Evolutionary conservation across 169 alveolate genomes (phyloP).

Genomic region (Sarcocystis neurona): DNA sequence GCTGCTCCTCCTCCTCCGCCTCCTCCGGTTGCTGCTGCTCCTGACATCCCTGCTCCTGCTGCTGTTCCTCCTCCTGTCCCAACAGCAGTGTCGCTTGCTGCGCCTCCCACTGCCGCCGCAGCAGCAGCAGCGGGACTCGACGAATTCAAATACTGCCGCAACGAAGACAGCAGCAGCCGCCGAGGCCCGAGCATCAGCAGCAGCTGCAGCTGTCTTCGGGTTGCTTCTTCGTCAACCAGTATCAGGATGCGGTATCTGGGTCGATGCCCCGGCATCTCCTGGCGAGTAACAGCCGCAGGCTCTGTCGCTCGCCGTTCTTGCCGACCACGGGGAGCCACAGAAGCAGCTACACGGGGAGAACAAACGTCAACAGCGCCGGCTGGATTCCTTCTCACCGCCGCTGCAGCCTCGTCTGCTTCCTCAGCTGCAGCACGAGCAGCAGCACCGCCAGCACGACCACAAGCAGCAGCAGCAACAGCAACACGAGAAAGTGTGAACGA

Average conservation of each 20-base stretch:
- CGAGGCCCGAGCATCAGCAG: conserved; percentile 36
- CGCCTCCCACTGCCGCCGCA: too few relatives aligned
- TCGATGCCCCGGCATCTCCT: too few relatives aligned
- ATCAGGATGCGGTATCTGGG: conserved; percentile 46
- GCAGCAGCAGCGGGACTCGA: not conserved
- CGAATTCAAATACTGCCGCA: not conserved
- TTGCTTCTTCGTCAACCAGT: conserved; percentile 8
- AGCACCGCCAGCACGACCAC: too few relatives aligned
- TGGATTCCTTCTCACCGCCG: not conserved
- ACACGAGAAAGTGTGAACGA: too few relatives aligned
- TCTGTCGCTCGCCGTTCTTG: too few relatives aligned
- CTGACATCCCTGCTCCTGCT: not conserved
- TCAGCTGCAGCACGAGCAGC: not conserved
- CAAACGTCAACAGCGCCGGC: too few relatives aligned
- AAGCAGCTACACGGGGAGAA: too few relatives aligned
- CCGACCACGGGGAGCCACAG: too few relatives aligned
- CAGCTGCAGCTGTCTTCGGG: conserved; percentile 26
- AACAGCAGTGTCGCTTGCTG: not conserved
- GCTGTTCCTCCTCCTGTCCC: not conserved
- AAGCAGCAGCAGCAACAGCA: too few relatives aligned
- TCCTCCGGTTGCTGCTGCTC: not conserved
- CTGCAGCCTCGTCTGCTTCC: not conserved
- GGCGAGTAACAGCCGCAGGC: too few relatives aligned
- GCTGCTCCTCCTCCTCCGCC: not conserved
- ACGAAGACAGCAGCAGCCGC: conserved; percentile 30